These are phyloP conservation scores for Hymenoscyphus infarciens DNA, from an alignment of 2,329 filamentous ascomycete species.

Conservation along the genomic window DNA sequence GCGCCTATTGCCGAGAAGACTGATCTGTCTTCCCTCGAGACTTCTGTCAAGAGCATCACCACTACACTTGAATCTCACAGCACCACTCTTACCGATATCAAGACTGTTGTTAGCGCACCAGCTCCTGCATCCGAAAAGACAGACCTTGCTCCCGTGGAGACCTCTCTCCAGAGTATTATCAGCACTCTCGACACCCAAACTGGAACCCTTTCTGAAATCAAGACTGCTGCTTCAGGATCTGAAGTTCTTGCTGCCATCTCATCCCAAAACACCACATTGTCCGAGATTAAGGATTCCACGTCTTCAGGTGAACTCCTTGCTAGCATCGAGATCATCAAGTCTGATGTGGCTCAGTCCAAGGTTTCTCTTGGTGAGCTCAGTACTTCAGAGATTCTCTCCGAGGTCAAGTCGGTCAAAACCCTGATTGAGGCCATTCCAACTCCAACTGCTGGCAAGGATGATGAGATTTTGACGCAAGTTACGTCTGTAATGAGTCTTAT, in stretches of 20 bases:
- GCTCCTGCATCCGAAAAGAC: constrained; percentile 15
- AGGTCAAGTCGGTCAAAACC: constrained; percentile 12
- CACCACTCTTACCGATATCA: constrained; percentile 21
- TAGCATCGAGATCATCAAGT: constrained; percentile 14
- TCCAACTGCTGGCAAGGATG: constrained; percentile 11
- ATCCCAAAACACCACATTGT: constrained; percentile 6
- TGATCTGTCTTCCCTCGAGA: constrained; percentile 21
- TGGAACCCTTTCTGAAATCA: constrained; percentile 18
- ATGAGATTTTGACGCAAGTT: constrained; percentile 11
- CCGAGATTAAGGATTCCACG: constrained; percentile 15
- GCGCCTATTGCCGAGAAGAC: constrained; percentile 20
- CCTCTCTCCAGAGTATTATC: constrained; percentile 12
- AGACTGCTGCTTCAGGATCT: constrained; percentile 9
- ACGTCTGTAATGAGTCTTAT: constrained; percentile 1
- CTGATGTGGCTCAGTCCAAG: constrained; percentile 12
- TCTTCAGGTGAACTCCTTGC: constrained; percentile 14
- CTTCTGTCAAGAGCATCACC: constrained; percentile 10
- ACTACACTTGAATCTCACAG: constrained; percentile 12
- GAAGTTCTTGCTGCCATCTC: constrained; percentile 9
- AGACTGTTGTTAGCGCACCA: constrained; percentile 13
- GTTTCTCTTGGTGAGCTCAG: constrained; percentile 4
- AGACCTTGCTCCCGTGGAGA: constrained; percentile 14
- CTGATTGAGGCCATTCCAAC: constrained; percentile 10
- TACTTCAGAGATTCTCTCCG: background rate
- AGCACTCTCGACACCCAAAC: constrained; percentile 13